Conservation (phyloP, 1,139 yeast species). For the Sugiyamaella pinicola region DNA sequence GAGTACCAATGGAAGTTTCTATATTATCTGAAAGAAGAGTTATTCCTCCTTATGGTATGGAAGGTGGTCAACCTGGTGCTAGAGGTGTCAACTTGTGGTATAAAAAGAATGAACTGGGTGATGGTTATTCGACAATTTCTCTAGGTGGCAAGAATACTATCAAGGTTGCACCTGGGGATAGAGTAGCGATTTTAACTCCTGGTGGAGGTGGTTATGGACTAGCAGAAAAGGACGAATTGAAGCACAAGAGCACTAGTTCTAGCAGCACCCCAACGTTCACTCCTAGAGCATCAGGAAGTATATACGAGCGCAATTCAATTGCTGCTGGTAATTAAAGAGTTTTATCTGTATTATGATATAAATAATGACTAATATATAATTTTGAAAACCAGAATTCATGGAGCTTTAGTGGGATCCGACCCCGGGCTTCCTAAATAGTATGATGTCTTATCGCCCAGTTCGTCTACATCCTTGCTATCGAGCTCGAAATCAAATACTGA, state of each 20-base stretch:
- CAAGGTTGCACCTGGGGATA: constrained; percentile 54
- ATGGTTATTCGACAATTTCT: constrained; percentile 41
- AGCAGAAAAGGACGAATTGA: constrained; percentile 3
- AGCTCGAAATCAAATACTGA: constrained; percentile 55
- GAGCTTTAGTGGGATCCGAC: constrained; percentile 23
- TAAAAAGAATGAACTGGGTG: constrained; percentile 35
- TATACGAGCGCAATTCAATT: constrained; percentile 13
- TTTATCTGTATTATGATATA: neutral
- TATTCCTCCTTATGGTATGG: constrained; percentile 60
- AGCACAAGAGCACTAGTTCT: neutral
- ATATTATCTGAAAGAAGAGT: constrained; percentile 64
- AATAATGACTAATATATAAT: neutral
- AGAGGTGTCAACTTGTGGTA: constrained; percentile 63
- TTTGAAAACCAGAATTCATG: neutral
- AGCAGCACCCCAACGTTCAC: constrained; percentile 10
- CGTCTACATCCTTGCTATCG: constrained; percentile 41
- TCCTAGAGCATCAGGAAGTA: constrained; percentile 23
- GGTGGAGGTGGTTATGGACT: constrained; percentile 51
- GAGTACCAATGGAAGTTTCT: constrained; percentile 57
- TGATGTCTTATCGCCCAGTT: constrained; percentile 41
- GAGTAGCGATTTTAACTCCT: constrained; percentile 54
- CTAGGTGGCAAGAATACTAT: constrained; percentile 64
- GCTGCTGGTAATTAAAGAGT: constrained; percentile 6
- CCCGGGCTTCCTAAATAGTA: constrained; percentile 22
- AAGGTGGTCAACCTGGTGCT: constrained; percentile 61